Conservation (phyloP, 164 flowering plant species). For the Magnolia sinica region DNA sequence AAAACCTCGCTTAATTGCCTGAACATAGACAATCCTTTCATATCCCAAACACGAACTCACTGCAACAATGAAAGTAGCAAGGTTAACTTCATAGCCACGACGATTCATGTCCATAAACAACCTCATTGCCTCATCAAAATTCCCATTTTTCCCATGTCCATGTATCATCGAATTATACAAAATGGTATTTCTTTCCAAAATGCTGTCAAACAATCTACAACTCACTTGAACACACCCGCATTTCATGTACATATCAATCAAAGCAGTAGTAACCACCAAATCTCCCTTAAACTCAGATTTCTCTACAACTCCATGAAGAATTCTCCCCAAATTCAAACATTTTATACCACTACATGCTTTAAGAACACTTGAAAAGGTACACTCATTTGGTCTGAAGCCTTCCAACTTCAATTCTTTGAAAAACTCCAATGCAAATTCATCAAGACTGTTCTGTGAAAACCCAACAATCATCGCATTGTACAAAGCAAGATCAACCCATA, state of each 20-base stretch:
- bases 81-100: conserved; percentile 14
- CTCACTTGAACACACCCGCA: conserved; percentile 42
- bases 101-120: conserved; percentile 54
- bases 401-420: conserved; percentile 14
- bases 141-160: conserved; percentile 81
- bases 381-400: conserved; percentile 21
- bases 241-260: conserved; percentile 31
- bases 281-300: conserved; percentile 19
- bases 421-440: conserved; percentile 15
- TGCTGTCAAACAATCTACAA: conserved; percentile 49
- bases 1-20: conserved; percentile 24
- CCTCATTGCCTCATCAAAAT: conserved; percentile 43
- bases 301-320: conserved; percentile 23
- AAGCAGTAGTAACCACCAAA: conserved; percentile 24
- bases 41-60: conserved; percentile 21
- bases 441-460: conserved; percentile 19
- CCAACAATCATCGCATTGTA: conserved; percentile 52
- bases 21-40: conserved; percentile 16
- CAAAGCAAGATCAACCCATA: conserved; percentile 70
- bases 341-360: conserved; percentile 27
- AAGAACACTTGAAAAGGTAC: conserved; percentile 24
- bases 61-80: conserved; percentile 24
- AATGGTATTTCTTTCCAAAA: conserved; percentile 51
- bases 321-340: conserved; percentile 16
- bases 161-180: conserved; percentile 80